Evolutionary conservation across 805 yeast species (phyloP).

Genomic region (Spathaspora passalidarum): DNA sequence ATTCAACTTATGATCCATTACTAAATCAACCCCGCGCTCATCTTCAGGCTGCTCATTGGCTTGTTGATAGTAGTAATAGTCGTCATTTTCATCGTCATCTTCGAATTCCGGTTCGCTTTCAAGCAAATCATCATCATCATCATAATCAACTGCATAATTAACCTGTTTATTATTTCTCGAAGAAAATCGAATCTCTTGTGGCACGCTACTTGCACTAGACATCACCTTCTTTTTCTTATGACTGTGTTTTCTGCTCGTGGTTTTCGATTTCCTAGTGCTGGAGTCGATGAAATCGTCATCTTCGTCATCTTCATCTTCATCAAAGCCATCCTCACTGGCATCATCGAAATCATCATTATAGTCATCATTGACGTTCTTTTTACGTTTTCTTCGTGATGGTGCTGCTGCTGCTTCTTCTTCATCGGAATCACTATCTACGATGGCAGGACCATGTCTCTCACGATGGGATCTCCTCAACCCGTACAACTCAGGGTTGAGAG

Average conservation of each 20-base stretch:
- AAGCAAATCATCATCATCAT: conserved; percentile 55
- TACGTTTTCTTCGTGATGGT: conserved; percentile 19
- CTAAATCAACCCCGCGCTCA: conserved; percentile 35
- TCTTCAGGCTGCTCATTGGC: conserved; percentile 31
- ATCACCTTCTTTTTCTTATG: conserved; percentile 7
- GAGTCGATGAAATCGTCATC: conserved; percentile 19
- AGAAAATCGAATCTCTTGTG: conserved; percentile 66
- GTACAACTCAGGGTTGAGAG: conserved; percentile 74
- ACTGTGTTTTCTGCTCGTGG: conserved; percentile 17
- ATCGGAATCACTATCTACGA: conserved; percentile 35
- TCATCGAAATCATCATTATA: conserved; percentile 9
- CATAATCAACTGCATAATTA: conserved; percentile 73
- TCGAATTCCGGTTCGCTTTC: conserved; percentile 39
- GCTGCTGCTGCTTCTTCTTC: conserved; percentile 25
- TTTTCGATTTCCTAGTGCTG: conserved; percentile 35
- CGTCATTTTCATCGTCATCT: conserved; percentile 22
- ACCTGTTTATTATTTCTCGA: conserved; percentile 66
- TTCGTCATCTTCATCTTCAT: conserved; percentile 12
- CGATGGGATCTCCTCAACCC: conserved; percentile 78
- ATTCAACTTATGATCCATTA: conserved; percentile 38
- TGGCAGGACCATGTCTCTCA: conserved; percentile 41
- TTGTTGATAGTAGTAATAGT: conserved; percentile 33
- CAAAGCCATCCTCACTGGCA: conserved; percentile 8
- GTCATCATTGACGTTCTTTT: conserved; percentile 15
- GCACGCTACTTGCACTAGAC: not conserved